Percentiles rank a stretch among this genome's conserved stretches.
phyloP scores from a whole-genome alignment of 192 early-diverging fungal species.

The Coemansia sp. region DNA sequence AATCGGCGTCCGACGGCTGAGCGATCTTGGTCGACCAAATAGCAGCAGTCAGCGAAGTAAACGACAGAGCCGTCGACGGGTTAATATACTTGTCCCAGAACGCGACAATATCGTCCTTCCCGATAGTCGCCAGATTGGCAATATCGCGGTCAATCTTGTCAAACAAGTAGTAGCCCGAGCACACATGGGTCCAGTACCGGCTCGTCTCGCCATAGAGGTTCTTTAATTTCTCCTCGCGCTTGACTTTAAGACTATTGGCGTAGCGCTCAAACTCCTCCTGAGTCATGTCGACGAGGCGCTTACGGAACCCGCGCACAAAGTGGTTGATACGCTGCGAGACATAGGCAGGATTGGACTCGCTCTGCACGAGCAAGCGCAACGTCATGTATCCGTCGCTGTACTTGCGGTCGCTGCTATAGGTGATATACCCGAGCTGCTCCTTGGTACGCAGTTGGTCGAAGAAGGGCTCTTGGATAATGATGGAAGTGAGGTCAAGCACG shows the following conservation, averaged over 20 bases:
- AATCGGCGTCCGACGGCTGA: slow-evolving; percentile 25
- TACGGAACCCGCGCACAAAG: slow-evolving; percentile 68
- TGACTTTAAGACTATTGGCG: slow-evolving; percentile 63
- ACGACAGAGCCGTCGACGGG: slow-evolving; percentile 16
- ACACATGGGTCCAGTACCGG: slow-evolving; percentile 71
- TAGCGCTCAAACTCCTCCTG: slow-evolving; percentile 69
- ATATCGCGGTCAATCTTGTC: slow-evolving; percentile 57
- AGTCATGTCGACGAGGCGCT: slow-evolving; percentile 64
- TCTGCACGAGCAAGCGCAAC: slow-evolving; percentile 84
- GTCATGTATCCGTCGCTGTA: slow-evolving; percentile 78
- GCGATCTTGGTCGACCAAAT: slow-evolving; percentile 47
- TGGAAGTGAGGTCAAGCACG: slow-evolving; percentile 70
- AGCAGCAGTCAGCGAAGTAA: slow-evolving; percentile 23
- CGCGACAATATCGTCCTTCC: slow-evolving; percentile 30
- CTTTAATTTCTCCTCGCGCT: slow-evolving; percentile 74
- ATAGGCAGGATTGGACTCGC: slow-evolving; percentile 80
- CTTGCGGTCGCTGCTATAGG: slow-evolving; percentile 59
- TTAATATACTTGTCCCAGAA: slow-evolving; percentile 49
- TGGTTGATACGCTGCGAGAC: slow-evolving; percentile 77
- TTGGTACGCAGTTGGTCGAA: slow-evolving; percentile 96
- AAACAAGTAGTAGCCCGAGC: slow-evolving; percentile 79
- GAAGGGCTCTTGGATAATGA: slow-evolving; percentile 86
- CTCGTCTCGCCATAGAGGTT: slow-evolving; percentile 72
- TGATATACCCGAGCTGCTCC: slow-evolving; percentile 78
- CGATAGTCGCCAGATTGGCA: slow-evolving; percentile 15